Base-by-base conservation (phyloP, 2,329 filamentous ascomycete species). In the Myriosclerotinia duriaeana region DNA sequence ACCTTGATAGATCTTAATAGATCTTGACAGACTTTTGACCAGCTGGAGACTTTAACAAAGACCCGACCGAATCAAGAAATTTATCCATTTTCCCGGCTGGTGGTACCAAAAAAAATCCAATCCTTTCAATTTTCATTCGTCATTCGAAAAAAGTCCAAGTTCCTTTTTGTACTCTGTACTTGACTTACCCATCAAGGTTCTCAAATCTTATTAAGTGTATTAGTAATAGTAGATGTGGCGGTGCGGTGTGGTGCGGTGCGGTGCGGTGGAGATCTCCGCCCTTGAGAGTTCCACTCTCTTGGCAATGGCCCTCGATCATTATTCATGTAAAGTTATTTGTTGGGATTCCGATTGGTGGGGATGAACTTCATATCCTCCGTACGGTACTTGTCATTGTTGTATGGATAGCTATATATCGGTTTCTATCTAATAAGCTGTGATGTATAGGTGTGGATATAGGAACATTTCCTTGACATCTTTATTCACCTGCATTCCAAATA, bases 121-220 rank as follows among this genome's bases (percentile, higher is more conserved):
- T 17, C n/a, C n/a, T 17, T 48, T 48, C 8, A 12, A 22, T 17
- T 56, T 11, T 56, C 15, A 56, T 56, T 56, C 53, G 53, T 40
- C n/a, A 40, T 40, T 42, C 11, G 15, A 40, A 26, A 26, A 26
- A 26, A 26, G 26, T 2, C 26, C 2, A 26, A 26, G 26, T 26
- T 26, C 20, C 34, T 22, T 22, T 22, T 55, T 8, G 7, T 40
- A 40, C 38, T 8, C 26, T 26, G 38, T 40, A 40, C 38, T 8
- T 40, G 1, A 40, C 40, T 59, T 59, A 59, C 14, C 55, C 56
- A 59, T 59, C 56, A 59, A 59, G 56, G 56, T 59, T 46, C 56
- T 59, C 56, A 46, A 14, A n/a, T 44, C 2, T 5, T 20, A 42
- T 42, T 4, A 42, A 42, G 17, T 20, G 26, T 26, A 26, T 26